A percentile compares a stretch with the other conserved stretches of the same genome.
Conservation (phyloP, 805 yeast species). For the Saturnispora serradocipensis region DNA sequence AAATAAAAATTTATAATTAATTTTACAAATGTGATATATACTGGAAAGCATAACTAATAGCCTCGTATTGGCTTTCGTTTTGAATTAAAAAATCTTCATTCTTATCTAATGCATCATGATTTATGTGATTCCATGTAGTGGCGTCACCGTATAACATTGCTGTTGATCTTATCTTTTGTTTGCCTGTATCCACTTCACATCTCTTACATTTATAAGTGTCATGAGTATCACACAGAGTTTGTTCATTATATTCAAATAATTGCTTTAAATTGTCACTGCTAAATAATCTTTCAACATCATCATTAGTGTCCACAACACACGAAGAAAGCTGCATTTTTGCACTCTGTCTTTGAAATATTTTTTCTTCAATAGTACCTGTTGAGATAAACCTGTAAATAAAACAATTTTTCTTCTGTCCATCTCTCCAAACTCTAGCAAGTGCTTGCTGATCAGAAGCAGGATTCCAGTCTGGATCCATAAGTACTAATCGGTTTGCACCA, state of each 20-base stretch:
- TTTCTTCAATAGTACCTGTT: slow-evolving; percentile 94
- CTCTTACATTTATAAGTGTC: slow-evolving; percentile 84
- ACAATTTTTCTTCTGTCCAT: slow-evolving; percentile 96
- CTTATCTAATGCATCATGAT: slow-evolving; percentile 46
- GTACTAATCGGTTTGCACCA: slow-evolving; percentile 85
- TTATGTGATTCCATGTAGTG: slow-evolving; percentile 92
- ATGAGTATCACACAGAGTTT: slow-evolving; percentile 82
- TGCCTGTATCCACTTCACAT: slow-evolving; percentile 44
- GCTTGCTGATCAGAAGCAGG: slow-evolving; percentile 99
- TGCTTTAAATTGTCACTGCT: slow-evolving; percentile 72
- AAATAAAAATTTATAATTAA: slow-evolving; percentile 14
- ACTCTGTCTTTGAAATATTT: slow-evolving; percentile 90
- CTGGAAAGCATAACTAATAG: slow-evolving; percentile 83
- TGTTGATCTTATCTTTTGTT: slow-evolving; percentile 55
- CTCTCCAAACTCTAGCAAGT: slow-evolving; percentile 96
- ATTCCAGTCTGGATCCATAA: slow-evolving; percentile 94
- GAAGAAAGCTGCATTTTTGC: slow-evolving; percentile 90
- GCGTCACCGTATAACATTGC: slow-evolving; percentile 97
- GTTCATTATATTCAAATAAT: slow-evolving; percentile 59
- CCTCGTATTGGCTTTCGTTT: slow-evolving; percentile 61
- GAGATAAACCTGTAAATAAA: slow-evolving; percentile 88
- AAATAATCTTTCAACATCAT: slow-evolving; percentile 87
- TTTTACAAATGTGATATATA: slow-evolving; percentile 65
- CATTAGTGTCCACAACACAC: slow-evolving; percentile 94
- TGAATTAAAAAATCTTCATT: slow-evolving; percentile 73